Conservation (phyloP, 305 asterid species). For the Coffea humblotiana region DNA sequence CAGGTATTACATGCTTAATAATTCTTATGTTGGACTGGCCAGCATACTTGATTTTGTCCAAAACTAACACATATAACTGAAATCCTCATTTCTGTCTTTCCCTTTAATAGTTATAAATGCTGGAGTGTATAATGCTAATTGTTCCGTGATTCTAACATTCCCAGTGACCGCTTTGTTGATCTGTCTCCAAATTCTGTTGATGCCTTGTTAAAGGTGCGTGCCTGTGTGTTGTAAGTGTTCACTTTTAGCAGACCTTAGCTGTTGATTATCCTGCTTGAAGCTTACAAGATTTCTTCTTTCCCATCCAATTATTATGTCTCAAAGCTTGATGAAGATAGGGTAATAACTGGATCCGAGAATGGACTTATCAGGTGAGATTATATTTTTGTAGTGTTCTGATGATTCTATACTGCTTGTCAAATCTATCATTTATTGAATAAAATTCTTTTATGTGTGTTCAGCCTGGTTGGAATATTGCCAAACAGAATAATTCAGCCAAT, state of each 20-base stretch:
- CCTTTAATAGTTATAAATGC: background rate
- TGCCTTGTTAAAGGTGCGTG: slow-evolving; percentile 73
- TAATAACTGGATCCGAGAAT: slow-evolving; percentile 82
- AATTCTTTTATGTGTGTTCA: slow-evolving; percentile 27
- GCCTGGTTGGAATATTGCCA: slow-evolving; percentile 86
- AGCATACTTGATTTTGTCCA: background rate
- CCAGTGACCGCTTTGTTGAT: slow-evolving; percentile 88
- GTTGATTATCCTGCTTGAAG: background rate
- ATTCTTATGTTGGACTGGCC: slow-evolving; percentile 4
- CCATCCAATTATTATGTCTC: slow-evolving; percentile 12
- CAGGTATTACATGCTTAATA: slow-evolving; percentile 46
- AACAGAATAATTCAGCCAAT: slow-evolving; percentile 94
- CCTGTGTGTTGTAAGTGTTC: background rate
- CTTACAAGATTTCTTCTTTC: background rate
- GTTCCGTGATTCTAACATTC: slow-evolving; percentile 19
- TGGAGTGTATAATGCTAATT: slow-evolving; percentile 22
- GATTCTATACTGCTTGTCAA: background rate
- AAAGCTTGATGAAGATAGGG: slow-evolving; percentile 93
- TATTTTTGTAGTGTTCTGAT: slow-evolving; percentile 5
- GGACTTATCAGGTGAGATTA: slow-evolving; percentile 72
- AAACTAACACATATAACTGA: too few relatives aligned
- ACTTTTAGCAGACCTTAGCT: background rate
- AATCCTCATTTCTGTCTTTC: background rate
- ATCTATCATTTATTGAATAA: slow-evolving; percentile 10
- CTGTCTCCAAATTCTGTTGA: slow-evolving; percentile 80